A percentile compares a stretch with the other conserved stretches of the same genome.
Evolutionary conservation across 1,139 yeast genomes (phyloP).

Genomic region (Taphrina populina): DNA sequence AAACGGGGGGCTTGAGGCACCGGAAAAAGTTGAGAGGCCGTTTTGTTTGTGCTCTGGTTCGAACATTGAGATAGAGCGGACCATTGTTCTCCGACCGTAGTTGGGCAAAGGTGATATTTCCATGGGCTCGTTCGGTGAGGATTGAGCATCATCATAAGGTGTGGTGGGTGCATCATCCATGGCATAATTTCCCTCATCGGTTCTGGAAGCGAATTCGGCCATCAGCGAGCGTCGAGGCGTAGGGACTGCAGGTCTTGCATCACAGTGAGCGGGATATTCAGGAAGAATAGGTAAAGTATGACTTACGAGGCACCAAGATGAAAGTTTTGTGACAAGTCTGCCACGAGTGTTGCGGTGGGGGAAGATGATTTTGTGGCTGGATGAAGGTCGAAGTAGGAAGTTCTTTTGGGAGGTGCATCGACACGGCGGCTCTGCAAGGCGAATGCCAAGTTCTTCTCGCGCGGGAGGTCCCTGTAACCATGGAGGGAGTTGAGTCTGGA

Average conservation of each 20-base stretch:
- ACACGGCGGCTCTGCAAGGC: not conserved
- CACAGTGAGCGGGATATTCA: not conserved
- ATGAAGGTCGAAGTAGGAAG: conserved; percentile 13
- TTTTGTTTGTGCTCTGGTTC: conserved; percentile 13
- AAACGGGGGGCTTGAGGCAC: conserved; percentile 12
- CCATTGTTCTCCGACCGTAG: conserved; percentile 30
- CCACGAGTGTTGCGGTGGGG: conserved; percentile 53
- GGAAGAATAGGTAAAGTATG: not conserved
- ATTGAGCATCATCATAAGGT: conserved; percentile 36
- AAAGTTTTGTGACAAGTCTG: conserved; percentile 53
- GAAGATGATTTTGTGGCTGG: conserved; percentile 21
- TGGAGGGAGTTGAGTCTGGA: not conserved
- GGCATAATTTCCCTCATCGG: conserved; percentile 36
- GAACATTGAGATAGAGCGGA: conserved; percentile 28
- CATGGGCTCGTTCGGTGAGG: conserved; percentile 38
- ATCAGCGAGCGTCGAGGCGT: conserved; percentile 46
- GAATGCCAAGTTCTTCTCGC: not conserved
- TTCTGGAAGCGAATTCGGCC: conserved; percentile 39
- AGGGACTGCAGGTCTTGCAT: conserved; percentile 42
- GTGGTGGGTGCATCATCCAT: conserved; percentile 32
- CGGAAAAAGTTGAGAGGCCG: too few relatives aligned
- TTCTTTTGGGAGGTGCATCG: not conserved
- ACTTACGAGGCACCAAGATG: conserved; percentile 46
- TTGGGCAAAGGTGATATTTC: conserved; percentile 39
- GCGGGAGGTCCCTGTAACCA: not conserved